Conservation (phyloP, 2,329 filamentous ascomycete species). For the Xylariaceae sp. region DNA sequence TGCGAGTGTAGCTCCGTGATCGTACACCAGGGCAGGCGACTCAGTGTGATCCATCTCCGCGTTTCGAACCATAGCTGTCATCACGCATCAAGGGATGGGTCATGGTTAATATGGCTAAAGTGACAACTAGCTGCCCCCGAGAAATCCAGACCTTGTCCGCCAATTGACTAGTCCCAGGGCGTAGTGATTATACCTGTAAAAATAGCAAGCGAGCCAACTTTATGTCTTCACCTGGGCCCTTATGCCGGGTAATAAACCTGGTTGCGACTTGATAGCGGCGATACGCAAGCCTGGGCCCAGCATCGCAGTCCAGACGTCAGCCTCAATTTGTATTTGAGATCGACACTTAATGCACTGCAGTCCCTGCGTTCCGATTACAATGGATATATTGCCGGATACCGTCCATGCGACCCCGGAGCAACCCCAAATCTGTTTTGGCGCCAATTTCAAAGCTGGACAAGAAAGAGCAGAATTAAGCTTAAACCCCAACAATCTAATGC, state of each 20-base stretch:
- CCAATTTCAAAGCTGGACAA: no score
- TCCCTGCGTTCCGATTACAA: constrained; percentile 3
- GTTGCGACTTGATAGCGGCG: constrained; percentile 6
- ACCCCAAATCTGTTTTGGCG: no score
- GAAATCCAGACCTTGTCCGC: constrained; percentile 5
- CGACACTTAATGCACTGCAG: constrained; percentile 6
- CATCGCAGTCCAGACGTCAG: constrained; percentile 23
- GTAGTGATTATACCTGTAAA: constrained; percentile 7
- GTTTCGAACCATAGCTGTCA: not conserved
- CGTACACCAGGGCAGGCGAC: constrained; percentile 1
- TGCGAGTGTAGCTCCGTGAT: not conserved
- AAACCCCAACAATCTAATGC: no score
- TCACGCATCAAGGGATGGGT: constrained; percentile 2
- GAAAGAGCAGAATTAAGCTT: no score
- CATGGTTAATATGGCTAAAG: constrained; percentile 18
- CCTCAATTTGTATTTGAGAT: constrained; percentile 13
- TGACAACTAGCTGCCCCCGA: constrained; percentile 10
- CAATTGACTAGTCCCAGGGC: constrained; percentile 8
- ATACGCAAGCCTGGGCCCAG: constrained; percentile 19
- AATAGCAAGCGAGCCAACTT: constrained; percentile 13
- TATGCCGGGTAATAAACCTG: constrained; percentile 17
- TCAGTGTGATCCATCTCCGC: not conserved
- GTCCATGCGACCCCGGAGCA: not conserved
- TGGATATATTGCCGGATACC: not conserved
- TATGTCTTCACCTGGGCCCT: constrained; percentile 4